Percentiles rank a stretch among this genome's conserved stretches.
Conservation (phyloP, 169 alveolate species). For the Haemoproteus tartakovskyi region DNA sequence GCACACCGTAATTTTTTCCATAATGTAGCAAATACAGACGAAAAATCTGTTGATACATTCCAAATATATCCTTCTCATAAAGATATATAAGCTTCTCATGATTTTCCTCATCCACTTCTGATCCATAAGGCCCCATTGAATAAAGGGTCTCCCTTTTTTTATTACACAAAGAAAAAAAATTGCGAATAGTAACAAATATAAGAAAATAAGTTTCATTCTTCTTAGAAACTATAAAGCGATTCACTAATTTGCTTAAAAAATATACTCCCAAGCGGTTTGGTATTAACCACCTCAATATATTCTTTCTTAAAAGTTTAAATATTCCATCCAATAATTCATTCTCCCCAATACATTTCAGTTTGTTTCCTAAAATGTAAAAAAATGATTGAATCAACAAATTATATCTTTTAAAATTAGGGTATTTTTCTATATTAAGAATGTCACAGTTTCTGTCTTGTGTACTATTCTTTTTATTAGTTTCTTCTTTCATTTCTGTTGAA, state of each 20-base stretch:
- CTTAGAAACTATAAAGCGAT: slow-evolving; percentile 14
- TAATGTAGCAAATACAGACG: slow-evolving; percentile 17
- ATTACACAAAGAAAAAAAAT: slow-evolving; percentile 35
- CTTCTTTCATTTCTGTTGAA: neutral
- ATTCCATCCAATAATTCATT: slow-evolving; percentile 15
- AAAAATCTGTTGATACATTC: slow-evolving; percentile 23
- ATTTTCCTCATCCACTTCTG: slow-evolving; percentile 10
- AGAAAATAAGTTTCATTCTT: slow-evolving; percentile 38
- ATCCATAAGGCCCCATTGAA: too few species aligned
- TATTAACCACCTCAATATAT: slow-evolving; percentile 33
- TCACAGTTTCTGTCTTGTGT: neutral
- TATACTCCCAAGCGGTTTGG: slow-evolving; percentile 7
- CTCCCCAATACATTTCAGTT: slow-evolving; percentile 1
- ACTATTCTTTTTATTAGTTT: too few species aligned
- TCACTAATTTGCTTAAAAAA: slow-evolving; percentile 22
- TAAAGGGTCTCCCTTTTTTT: slow-evolving; percentile 35
- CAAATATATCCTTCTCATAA: slow-evolving; percentile 17
- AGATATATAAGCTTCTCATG: slow-evolving; percentile 18
- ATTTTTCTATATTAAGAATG: slow-evolving; percentile 10
- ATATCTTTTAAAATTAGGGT: slow-evolving; percentile 4
- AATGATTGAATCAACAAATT: slow-evolving; percentile 2
- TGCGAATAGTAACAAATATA: slow-evolving; percentile 26
- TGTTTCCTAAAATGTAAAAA: neutral
- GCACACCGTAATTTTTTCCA: slow-evolving; percentile 2
- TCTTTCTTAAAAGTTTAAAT: slow-evolving; percentile 24